Evolutionary conservation across 345 rosid genomes (phyloP).

Genomic region (Combretum micranthum): DNA sequence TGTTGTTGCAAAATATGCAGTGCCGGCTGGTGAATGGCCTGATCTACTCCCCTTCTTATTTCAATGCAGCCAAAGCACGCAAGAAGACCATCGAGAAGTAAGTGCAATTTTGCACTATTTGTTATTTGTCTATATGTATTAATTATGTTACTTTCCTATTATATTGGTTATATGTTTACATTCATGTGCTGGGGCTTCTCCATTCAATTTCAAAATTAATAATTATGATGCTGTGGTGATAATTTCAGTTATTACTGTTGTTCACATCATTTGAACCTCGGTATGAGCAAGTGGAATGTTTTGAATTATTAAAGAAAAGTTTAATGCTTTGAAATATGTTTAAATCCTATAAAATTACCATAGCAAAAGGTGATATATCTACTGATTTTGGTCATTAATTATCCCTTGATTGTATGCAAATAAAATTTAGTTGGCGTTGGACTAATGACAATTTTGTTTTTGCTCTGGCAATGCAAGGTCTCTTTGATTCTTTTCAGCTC

Average conservation of each 20-base stretch:
- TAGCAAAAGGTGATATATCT: too few species aligned
- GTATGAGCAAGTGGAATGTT: too few species aligned
- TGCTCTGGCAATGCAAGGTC: constrained; percentile 47
- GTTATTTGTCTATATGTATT: background rate
- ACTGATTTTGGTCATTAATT: background rate
- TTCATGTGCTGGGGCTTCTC: background rate
- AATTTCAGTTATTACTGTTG: too few species aligned
- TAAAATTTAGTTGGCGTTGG: background rate
- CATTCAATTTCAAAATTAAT: too few species aligned
- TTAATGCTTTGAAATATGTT: too few species aligned
- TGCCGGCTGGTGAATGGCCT: constrained; percentile 98
- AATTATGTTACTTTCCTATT: background rate
- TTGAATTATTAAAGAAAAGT: too few species aligned
- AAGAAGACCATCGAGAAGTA: constrained; percentile 98
- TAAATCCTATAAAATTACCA: too few species aligned
- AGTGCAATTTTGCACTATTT: constrained; percentile 1
- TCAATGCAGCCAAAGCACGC: constrained; percentile 91
- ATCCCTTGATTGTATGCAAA: background rate
- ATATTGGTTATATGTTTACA: background rate
- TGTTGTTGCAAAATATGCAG: constrained; percentile 84
- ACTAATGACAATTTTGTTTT: constrained; percentile 7
- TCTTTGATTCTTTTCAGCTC: constrained; percentile 97
- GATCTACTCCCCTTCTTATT: constrained; percentile 83
- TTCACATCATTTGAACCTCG: too few species aligned
- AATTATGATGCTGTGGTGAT: too few species aligned